These are phyloP conservation scores for Madurella fahalii DNA, from an alignment of 2,329 filamentous ascomycete species.

Conservation along the genomic window DNA sequence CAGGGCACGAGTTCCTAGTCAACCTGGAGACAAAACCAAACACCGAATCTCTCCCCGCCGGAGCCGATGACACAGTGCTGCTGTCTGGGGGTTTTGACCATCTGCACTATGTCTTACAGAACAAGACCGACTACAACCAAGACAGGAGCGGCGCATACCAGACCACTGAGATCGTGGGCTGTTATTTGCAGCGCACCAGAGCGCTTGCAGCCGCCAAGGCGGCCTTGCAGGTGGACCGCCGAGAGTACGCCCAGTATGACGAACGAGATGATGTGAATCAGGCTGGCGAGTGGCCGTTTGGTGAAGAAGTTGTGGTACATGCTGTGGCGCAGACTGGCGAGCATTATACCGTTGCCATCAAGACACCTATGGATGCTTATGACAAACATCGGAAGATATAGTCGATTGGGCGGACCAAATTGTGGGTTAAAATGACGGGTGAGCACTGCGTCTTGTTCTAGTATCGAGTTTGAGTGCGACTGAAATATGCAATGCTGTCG, in stretches of 20 bases:
- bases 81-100: conserved; percentile 28
- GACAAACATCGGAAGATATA: conserved; percentile 21
- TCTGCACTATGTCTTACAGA: conserved; percentile 42
- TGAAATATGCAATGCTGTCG: too few species aligned
- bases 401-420: not conserved
- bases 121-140: conserved; percentile 38
- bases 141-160: conserved; percentile 34
- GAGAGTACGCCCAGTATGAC: conserved; percentile 31
- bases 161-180: conserved; percentile 37
- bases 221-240: conserved; percentile 29
- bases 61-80: conserved; percentile 16
- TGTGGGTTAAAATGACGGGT: too few species aligned
- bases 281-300: conserved; percentile 40
- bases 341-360: conserved; percentile 38
- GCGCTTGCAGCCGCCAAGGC: conserved; percentile 34
- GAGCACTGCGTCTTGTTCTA: too few species aligned
- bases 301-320: conserved; percentile 41
- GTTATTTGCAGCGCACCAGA: conserved; percentile 32
- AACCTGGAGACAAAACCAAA: conserved; percentile 38
- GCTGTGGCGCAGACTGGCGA: conserved; percentile 40
- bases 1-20: conserved; percentile 37
- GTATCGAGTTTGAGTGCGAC: too few species aligned
- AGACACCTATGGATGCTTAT: conserved; percentile 29
- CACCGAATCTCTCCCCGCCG: conserved; percentile 27
- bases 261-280: conserved; percentile 18